These are phyloP conservation scores for Gossypium gossypioides DNA, from an alignment of 441 rosid species.

Conservation along the genomic window DNA sequence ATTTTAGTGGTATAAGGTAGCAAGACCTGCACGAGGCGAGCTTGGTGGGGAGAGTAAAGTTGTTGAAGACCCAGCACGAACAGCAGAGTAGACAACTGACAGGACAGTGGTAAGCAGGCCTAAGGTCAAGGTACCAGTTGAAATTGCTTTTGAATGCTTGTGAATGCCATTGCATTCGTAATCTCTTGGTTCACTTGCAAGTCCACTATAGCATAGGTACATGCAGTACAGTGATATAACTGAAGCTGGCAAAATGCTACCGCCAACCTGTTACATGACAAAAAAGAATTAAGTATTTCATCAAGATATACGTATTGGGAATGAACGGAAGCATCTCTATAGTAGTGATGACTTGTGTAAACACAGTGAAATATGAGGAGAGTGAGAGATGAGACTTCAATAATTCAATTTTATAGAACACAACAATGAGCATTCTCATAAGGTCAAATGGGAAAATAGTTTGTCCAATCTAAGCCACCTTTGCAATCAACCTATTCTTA, in stretches of 20 bases:
- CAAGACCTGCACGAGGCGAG: slow-evolving; percentile 79
- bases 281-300: neutral
- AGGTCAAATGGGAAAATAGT: neutral
- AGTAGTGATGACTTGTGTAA: neutral
- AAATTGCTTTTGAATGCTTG: slow-evolving; percentile 64
- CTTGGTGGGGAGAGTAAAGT: slow-evolving; percentile 67
- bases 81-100: slow-evolving; percentile 83
- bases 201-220: slow-evolving; percentile 87
- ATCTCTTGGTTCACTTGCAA: slow-evolving; percentile 84
- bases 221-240: slow-evolving; percentile 70
- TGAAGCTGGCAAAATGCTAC: slow-evolving; percentile 77
- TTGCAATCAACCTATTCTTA: neutral
- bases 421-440: neutral
- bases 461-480: neutral
- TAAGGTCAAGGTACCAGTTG: slow-evolving; percentile 64
- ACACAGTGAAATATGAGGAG: neutral
- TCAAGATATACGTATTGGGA: neutral
- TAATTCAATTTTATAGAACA: neutral
- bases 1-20: neutral
- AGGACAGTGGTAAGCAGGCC: slow-evolving; percentile 79
- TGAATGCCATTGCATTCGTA: slow-evolving; percentile 82
- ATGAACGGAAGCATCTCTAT: neutral
- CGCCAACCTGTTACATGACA: slow-evolving; percentile 43
- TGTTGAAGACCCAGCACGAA: slow-evolving; percentile 87
- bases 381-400: neutral